phyloP scores from a whole-genome alignment of 2,329 filamentous ascomycete genomes.

The Claviceps digitariae region DNA sequence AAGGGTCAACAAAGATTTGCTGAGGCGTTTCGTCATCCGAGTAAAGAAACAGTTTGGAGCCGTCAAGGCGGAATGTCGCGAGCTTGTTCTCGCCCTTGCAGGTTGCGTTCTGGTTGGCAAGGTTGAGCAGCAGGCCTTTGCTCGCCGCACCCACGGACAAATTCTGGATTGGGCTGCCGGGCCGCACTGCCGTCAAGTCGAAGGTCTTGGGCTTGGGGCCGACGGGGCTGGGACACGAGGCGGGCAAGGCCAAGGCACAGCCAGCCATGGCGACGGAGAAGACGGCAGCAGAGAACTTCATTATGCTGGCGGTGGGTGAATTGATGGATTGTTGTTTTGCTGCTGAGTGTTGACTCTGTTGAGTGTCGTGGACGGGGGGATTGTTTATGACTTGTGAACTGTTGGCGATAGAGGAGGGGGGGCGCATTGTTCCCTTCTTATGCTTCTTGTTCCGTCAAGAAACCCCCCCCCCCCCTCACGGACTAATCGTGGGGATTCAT shows the following conservation, averaged over 20 bases:
- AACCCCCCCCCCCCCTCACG: no score
- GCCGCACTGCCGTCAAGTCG: slow-evolving; percentile 34
- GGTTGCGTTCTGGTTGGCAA: slow-evolving; percentile 30
- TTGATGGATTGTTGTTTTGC: not conserved
- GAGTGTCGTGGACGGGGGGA: no score
- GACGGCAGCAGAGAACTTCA: slow-evolving; percentile 17
- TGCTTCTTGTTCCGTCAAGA: not conserved
- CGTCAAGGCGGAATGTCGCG: slow-evolving; percentile 37
- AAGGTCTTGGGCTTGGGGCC: slow-evolving; percentile 24
- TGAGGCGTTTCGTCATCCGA: slow-evolving; percentile 25
- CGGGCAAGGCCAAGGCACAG: slow-evolving; percentile 15
- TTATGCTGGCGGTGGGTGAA: slow-evolving; percentile 12
- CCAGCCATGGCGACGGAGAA: slow-evolving; percentile 14
- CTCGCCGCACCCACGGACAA: slow-evolving; percentile 28
- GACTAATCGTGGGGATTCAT: no score
- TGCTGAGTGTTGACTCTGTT: not conserved
- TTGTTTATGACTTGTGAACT: no score
- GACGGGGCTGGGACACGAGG: not conserved
- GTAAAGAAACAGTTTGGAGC: slow-evolving; percentile 35
- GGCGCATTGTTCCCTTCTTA: not conserved
- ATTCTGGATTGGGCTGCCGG: slow-evolving; percentile 35
- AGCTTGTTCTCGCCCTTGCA: slow-evolving; percentile 30
- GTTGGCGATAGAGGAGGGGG: not conserved
- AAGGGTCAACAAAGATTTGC: slow-evolving; percentile 39
- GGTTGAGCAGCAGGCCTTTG: slow-evolving; percentile 29